A percentile compares a stretch with the other conserved stretches of the same genome.
phyloP scores from a whole-genome alignment of 192 early-diverging fungal species.

The Entophlyctis luteolus region DNA sequence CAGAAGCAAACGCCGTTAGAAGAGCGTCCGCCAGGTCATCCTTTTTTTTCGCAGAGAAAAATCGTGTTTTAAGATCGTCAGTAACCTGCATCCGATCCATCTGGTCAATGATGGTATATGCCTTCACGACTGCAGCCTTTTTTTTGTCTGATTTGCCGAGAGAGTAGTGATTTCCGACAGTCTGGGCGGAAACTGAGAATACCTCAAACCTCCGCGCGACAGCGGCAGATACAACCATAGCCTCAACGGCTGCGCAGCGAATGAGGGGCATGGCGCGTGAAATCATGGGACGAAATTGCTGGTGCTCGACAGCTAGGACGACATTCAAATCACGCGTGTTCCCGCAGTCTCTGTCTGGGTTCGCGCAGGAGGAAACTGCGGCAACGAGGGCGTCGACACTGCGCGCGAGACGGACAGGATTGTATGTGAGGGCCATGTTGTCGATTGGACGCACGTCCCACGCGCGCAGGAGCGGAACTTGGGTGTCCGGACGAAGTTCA shows the following conservation, averaged over 20 bases:
- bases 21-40: constrained; percentile 22
- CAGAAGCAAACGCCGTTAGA: constrained; percentile 1
- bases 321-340: background rate
- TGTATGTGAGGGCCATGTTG: background rate
- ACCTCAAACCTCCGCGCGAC: background rate
- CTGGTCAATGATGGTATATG: background rate
- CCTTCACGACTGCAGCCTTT: background rate
- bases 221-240: constrained; percentile 4
- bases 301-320: constrained; percentile 18
- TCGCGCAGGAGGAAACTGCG: background rate
- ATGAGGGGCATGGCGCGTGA: background rate
- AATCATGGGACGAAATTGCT: constrained; percentile 4
- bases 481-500: too few species aligned
- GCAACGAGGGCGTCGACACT: background rate
- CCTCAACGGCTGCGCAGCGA: constrained; percentile 15
- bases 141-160: constrained; percentile 2
- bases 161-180: background rate
- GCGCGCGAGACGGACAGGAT: background rate
- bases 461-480: too few species aligned
- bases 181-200: background rate
- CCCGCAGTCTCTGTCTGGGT: background rate
- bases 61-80: background rate
- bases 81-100: background rate
- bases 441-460: background rate
- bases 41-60: constrained; percentile 5